Percentiles rank a stretch among this genome's conserved stretches.
These are phyloP conservation scores for Mrakia frigida DNA, from an alignment of 768 basidiomycete genomes.

Conservation along the genomic window DNA sequence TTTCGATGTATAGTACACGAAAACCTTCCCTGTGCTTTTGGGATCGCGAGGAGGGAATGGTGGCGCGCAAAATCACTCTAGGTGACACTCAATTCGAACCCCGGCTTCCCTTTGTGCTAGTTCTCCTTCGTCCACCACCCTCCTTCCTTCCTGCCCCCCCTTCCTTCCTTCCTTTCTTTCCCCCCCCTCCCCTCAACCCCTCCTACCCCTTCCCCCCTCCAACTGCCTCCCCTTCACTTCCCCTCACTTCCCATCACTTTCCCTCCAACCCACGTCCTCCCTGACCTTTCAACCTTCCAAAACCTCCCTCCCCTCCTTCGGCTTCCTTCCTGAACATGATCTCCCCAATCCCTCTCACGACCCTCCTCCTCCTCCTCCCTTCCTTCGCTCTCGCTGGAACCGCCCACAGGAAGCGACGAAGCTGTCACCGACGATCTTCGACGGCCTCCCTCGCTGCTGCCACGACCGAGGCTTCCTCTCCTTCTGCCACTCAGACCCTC, in stretches of 20 bases:
- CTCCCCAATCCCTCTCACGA: not conserved
- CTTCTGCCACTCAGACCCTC: not conserved
- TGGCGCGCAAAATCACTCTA: too few relatives aligned
- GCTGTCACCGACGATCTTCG: not conserved
- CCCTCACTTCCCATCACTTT: not conserved
- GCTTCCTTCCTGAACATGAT: not conserved
- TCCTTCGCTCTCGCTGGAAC: not conserved
- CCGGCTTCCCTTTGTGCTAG: not conserved
- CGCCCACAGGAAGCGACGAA: slow-evolving; percentile 1
- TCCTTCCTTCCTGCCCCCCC: not conserved
- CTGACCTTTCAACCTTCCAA: not conserved
- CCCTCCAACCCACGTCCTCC: not conserved
- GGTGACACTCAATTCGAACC: too few relatives aligned
- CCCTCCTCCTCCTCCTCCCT: not conserved
- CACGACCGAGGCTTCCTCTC: not conserved
- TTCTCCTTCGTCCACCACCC: not conserved
- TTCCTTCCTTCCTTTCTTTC: not conserved
- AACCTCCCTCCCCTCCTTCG: not conserved
- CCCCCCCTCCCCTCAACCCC: not conserved
- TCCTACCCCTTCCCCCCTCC: not conserved
- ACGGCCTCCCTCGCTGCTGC: not conserved
- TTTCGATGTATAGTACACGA: too few relatives aligned
- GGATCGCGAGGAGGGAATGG: too few relatives aligned
- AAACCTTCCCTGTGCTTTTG: too few relatives aligned
- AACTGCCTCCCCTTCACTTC: not conserved